phyloP scores from a whole-genome alignment of 2,329 filamentous ascomycete species.

The Microascus cirrosus region DNA sequence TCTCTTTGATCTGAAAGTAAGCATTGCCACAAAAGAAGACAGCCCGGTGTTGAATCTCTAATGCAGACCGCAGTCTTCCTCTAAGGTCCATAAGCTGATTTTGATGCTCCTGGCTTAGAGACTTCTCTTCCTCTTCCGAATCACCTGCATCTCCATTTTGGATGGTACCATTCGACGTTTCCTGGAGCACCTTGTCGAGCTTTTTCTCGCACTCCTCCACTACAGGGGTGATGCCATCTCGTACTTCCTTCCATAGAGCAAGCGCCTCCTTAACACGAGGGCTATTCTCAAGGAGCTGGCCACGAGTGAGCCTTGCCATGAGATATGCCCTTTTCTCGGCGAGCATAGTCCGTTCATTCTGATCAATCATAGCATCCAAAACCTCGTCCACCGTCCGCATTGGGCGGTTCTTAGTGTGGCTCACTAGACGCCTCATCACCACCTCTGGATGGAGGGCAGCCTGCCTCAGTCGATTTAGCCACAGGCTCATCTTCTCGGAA shows the following conservation, averaged over 20 bases:
- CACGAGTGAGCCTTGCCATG: slow-evolving; percentile 51
- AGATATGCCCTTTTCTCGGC: slow-evolving; percentile 59
- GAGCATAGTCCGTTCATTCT: slow-evolving; percentile 58
- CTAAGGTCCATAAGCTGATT: slow-evolving; percentile 5
- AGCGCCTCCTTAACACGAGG: slow-evolving; percentile 57
- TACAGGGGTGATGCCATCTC: slow-evolving; percentile 34
- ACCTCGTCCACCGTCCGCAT: slow-evolving; percentile 79
- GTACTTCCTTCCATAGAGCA: slow-evolving; percentile 53
- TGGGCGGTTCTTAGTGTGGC: slow-evolving; percentile 50
- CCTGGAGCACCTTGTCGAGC: slow-evolving; percentile 20
- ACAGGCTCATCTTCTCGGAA: slow-evolving; percentile 65
- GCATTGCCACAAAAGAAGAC: slow-evolving; percentile 79
- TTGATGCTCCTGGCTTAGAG: slow-evolving; percentile 1
- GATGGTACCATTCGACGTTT: slow-evolving; percentile 8
- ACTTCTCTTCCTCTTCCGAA: slow-evolving; percentile 8
- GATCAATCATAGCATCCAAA: slow-evolving; percentile 81
- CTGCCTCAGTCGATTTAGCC: slow-evolving; percentile 68
- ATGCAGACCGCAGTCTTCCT: slow-evolving; percentile 51
- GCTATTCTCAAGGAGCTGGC: slow-evolving; percentile 71
- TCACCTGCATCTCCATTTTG: slow-evolving; percentile 14
- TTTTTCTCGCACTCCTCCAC: slow-evolving; percentile 45
- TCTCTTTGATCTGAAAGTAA: slow-evolving; percentile 71
- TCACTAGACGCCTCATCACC: slow-evolving; percentile 51
- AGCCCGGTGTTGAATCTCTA: slow-evolving; percentile 74
- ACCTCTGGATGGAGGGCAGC: slow-evolving; percentile 81